A percentile compares a stretch with the other conserved stretches of the same genome.
Evolutionary conservation across 371 early-diverging fungal species (phyloP).

Genomic region (Choanephora cucurbitarum): DNA sequence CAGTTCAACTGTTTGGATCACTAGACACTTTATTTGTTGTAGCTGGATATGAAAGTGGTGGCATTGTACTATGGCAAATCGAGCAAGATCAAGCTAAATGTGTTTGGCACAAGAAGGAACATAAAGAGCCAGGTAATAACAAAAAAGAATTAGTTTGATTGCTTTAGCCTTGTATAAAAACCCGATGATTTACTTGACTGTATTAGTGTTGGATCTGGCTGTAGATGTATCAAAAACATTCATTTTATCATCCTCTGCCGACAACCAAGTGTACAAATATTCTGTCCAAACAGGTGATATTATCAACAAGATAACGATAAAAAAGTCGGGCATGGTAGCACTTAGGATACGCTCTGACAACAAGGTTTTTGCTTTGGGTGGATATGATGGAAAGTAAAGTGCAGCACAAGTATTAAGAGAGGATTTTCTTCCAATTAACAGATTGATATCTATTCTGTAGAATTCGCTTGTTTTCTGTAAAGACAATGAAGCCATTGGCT

Average conservation of each 20-base stretch:
- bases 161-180: too few species aligned
- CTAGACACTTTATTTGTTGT: slow-evolving; percentile 24
- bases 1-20: slow-evolving; percentile 27
- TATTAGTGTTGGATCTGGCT: slow-evolving; percentile 32
- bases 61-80: slow-evolving; percentile 39
- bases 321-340: slow-evolving; percentile 43
- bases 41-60: slow-evolving; percentile 52
- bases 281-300: slow-evolving; percentile 22
- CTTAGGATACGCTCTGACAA: slow-evolving; percentile 48
- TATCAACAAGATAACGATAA: slow-evolving; percentile 34
- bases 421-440: too few species aligned
- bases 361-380: slow-evolving; percentile 55
- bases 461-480: slow-evolving; percentile 51
- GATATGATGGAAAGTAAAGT: slow-evolving; percentile 56
- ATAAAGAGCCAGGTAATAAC: slow-evolving; percentile 43
- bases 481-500: slow-evolving; percentile 51
- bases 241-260: slow-evolving; percentile 43
- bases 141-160: too few species aligned
- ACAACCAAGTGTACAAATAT: slow-evolving; percentile 49
- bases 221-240: slow-evolving; percentile 22
- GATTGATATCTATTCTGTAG: slow-evolving; percentile 29
- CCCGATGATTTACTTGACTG: background rate
- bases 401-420: too few species aligned
- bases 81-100: slow-evolving; percentile 9
- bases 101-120: slow-evolving; percentile 40